Conservation (phyloP, 805 yeast species). For the Lachancea sp. region DNA sequence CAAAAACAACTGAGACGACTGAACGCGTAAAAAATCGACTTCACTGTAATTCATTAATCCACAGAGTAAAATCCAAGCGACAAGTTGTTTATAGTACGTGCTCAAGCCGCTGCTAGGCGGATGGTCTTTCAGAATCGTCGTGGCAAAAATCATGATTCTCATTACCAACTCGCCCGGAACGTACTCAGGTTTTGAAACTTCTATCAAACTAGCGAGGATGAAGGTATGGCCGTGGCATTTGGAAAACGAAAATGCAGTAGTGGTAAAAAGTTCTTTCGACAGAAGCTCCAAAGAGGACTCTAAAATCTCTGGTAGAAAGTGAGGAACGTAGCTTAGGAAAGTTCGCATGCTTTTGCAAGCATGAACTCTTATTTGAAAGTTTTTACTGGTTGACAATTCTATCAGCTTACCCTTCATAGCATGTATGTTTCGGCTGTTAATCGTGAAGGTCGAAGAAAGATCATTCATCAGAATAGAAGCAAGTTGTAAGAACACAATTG, state of each 20-base stretch:
- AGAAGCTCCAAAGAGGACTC: slow-evolving; percentile 33
- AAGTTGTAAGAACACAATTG: slow-evolving; percentile 21
- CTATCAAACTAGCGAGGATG: slow-evolving; percentile 34
- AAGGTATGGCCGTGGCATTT: slow-evolving; percentile 38
- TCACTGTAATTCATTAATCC: slow-evolving; percentile 60
- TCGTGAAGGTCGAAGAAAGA: slow-evolving; percentile 28
- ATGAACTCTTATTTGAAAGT: slow-evolving; percentile 37
- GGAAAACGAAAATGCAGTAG: slow-evolving; percentile 25
- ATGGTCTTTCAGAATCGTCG: slow-evolving; percentile 38
- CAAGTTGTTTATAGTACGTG: slow-evolving; percentile 34
- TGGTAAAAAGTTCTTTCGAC: slow-evolving; percentile 29
- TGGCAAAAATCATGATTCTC: slow-evolving; percentile 40
- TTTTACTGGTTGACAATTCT: slow-evolving; percentile 35
- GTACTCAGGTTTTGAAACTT: slow-evolving; percentile 35
- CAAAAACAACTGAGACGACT: slow-evolving; percentile 50
- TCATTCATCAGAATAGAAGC: slow-evolving; percentile 16
- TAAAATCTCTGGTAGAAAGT: slow-evolving; percentile 34
- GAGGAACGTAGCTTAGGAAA: slow-evolving; percentile 32
- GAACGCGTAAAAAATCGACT: slow-evolving; percentile 45
- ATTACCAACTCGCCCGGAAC: slow-evolving; percentile 42
- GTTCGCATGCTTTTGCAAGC: slow-evolving; percentile 35
- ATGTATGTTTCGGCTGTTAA: slow-evolving; percentile 23
- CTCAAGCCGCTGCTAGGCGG: slow-evolving; percentile 29
- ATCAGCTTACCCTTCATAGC: slow-evolving; percentile 34
- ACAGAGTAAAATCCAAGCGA: slow-evolving; percentile 56